Percentiles rank a stretch among this genome's conserved stretches.
phyloP scores from a whole-genome alignment of 352 stramenopile species.

The Globisporangium recalcitrans region DNA sequence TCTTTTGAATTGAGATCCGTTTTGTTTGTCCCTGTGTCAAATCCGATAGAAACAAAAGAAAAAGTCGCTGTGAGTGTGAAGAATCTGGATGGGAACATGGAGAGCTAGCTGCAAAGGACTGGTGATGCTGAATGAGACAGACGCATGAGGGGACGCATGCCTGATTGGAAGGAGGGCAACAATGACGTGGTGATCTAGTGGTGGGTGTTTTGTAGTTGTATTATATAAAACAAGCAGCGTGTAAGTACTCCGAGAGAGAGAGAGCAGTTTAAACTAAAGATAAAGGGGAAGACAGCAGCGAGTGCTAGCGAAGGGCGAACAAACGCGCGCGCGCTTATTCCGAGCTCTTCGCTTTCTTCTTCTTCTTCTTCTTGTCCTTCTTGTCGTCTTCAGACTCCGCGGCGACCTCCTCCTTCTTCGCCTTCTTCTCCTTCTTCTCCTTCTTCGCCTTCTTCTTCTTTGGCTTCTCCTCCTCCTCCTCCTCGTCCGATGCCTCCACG shows the following conservation, averaged over 20 bases:
- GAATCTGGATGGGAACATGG: not conserved
- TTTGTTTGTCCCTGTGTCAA: not conserved
- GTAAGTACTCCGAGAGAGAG: not conserved
- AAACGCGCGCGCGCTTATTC: conserved; percentile 14
- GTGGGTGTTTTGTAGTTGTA: conserved; percentile 8
- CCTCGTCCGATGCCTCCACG: conserved; percentile 45
- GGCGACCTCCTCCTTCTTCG: conserved; percentile 53
- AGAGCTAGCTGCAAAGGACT: not conserved
- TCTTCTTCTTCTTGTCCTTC: conserved; percentile 44
- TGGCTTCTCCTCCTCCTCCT: conserved; percentile 70
- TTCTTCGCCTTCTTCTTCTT: conserved; percentile 57
- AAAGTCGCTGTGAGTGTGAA: not conserved
- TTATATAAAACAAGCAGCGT: conserved; percentile 21
- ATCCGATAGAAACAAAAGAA: not conserved
- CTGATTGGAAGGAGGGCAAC: not conserved
- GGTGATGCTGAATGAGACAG: not conserved
- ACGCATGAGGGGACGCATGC: not conserved
- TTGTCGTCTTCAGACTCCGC: conserved; percentile 31
- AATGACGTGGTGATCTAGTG: not conserved
- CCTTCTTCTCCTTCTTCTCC: conserved; percentile 45
- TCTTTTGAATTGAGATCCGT: not conserved
- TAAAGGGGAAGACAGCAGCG: not conserved
- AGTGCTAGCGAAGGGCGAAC: not conserved
- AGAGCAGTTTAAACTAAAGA: conserved; percentile 7
- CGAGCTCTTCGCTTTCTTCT: conserved; percentile 28